Conservation (phyloP, 108 stramenopile genomes). For the Cyclotella distinguenda region DNA sequence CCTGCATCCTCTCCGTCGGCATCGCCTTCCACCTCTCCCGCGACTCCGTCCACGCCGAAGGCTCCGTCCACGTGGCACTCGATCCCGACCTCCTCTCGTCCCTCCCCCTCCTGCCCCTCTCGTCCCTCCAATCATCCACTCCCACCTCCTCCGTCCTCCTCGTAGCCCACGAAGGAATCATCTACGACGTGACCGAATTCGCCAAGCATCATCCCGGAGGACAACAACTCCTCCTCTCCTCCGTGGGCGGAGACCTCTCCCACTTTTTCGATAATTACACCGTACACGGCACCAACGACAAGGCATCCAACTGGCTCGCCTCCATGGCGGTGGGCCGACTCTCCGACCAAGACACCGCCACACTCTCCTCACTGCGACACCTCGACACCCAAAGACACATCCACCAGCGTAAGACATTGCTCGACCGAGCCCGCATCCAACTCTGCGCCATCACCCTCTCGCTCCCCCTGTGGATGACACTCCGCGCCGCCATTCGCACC, state of each 20-base stretch:
- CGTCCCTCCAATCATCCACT: neutral
- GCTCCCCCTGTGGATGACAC: conserved; percentile 50
- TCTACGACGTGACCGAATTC: conserved; percentile 65
- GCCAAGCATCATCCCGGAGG: conserved; percentile 55
- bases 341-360: conserved; percentile 38
- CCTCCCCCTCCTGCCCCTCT: conserved; percentile 28
- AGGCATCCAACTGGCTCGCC: conserved; percentile 49
- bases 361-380: neutral
- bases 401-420: conserved; percentile 25
- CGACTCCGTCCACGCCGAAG: conserved; percentile 4
- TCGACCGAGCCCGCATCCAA: conserved; percentile 30
- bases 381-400: conserved; percentile 40
- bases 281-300: conserved; percentile 44
- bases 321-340: conserved; percentile 49
- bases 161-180: conserved; percentile 48
- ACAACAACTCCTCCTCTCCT: conserved; percentile 33
- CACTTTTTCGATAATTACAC: conserved; percentile 59
- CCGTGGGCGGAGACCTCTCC: conserved; percentile 43
- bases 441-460: conserved; percentile 42
- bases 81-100: conserved; percentile 40
- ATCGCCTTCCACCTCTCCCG: no score
- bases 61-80: conserved; percentile 25
- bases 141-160: conserved; percentile 23
- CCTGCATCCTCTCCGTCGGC: no score
- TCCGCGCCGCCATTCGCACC: conserved; percentile 41